Base-by-base conservation (phyloP, 164 flowering plant genomes). In the Stephania japonica region DNA sequence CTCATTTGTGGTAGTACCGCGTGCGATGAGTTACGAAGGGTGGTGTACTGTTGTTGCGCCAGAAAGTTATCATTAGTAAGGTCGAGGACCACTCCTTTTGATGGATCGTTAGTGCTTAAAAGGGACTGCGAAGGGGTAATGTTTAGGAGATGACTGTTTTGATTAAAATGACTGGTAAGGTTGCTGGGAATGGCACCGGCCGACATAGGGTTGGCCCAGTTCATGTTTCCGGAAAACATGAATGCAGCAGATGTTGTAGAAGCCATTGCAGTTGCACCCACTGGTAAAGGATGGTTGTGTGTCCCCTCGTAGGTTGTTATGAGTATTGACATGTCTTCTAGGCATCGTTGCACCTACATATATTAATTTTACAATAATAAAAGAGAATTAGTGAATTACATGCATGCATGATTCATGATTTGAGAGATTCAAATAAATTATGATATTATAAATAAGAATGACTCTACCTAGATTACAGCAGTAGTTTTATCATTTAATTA, bases 271-370 rank as follows among this genome's bases (percentile, higher is more conserved):
- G 90, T 86, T 11, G 90, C 94, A 7, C 90, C 89, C 7, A 89
- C 90, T 0, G 94, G 94, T 24, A 88, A 83, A 6, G 90, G 90
- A 73, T 90, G 94, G 81, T 90, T 90, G 69, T 90, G 94, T 4
- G 86, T 87, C 8, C 94, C 94, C 81, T 90, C 91, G 32, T 90
- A 90, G 12, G 91, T 90, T 77, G 91, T 88, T 74, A 87, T 87
- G 5, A 90, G 85, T 50, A 88, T 88, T 0, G 94, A 87, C 90
- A 88, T 88, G 81, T 90, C 94, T 64, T 90, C 91, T 26, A 83
- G 71, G 77, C 94, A 88, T 79, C 91, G 82, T 83, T 90, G 94
- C 68, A 88, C 94, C 94, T 90, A 71, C 38, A 32, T 90, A 71
- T 4, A 32, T 32, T 32, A 32, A 32, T 32, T 32, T 32, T 32